phyloP scores from a whole-genome alignment of 192 early-diverging fungal genomes.

The Linnemannia zychae region DNA sequence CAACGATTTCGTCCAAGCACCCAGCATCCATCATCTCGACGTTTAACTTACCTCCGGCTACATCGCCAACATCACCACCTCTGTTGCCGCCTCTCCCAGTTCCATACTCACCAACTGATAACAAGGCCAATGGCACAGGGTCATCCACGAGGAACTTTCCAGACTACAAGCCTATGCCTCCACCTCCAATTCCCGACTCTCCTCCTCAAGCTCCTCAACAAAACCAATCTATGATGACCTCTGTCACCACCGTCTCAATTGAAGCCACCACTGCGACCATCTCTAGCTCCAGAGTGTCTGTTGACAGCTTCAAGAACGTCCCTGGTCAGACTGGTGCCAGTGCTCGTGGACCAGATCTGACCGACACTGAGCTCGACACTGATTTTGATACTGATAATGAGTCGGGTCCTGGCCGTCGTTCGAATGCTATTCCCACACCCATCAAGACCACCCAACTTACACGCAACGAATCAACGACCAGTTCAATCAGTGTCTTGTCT shows the following conservation, averaged over 20 bases:
- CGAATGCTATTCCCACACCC: not conserved
- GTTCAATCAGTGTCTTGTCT: constrained; percentile 24
- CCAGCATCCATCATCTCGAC: constrained; percentile 48
- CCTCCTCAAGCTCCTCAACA: constrained; percentile 17
- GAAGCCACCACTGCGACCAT: constrained; percentile 41
- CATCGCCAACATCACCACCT: constrained; percentile 26
- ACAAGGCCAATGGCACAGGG: not conserved
- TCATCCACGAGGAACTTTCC: not conserved
- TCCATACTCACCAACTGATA: not conserved
- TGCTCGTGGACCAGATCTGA: not conserved
- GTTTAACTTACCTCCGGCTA: constrained; percentile 41
- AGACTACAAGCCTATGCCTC: constrained; percentile 21
- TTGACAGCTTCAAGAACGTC: constrained; percentile 49
- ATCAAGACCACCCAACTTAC: constrained; percentile 22
- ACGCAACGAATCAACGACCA: constrained; percentile 36
- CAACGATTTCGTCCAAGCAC: constrained; percentile 29
- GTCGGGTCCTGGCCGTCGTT: constrained; percentile 7
- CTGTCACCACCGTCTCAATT: constrained; percentile 45
- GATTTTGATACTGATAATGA: constrained; percentile 44
- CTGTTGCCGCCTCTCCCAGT: constrained; percentile 19
- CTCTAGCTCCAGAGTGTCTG: constrained; percentile 41
- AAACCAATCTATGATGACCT: constrained; percentile 30
- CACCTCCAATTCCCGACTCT: constrained; percentile 36
- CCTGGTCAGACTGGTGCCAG: constrained; percentile 18
- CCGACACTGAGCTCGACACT: constrained; percentile 22